Evolutionary conservation across 306 rosid genomes (phyloP).

Genomic region (Psophocarpus tetragonolobus): DNA sequence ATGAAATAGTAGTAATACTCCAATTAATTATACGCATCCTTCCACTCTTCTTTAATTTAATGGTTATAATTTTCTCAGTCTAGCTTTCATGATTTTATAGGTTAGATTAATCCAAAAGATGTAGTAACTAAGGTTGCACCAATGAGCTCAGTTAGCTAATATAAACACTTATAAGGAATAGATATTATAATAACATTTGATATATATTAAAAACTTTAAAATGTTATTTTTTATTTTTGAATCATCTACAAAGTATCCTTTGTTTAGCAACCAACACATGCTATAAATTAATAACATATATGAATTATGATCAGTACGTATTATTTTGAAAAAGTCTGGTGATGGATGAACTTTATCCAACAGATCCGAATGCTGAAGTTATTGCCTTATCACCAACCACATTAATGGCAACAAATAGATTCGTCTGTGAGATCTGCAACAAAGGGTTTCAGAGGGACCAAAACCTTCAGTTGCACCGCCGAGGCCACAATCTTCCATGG

Average conservation of each 20-base stretch:
- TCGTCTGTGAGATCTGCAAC: conserved; percentile 60
- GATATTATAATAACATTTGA: not conserved
- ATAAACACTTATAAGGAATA: not conserved
- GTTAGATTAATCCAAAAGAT: not conserved
- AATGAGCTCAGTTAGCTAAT: not conserved
- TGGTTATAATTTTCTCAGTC: too few species aligned
- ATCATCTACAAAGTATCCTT: not conserved
- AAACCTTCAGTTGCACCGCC: conserved; percentile 73
- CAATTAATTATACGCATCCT: not conserved
- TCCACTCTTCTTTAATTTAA: not conserved
- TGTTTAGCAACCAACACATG: not conserved
- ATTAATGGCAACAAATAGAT: conserved; percentile 75
- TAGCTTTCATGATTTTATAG: not conserved
- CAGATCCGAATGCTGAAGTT: conserved; percentile 83
- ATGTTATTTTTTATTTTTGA: not conserved
- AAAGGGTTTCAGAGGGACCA: conserved; percentile 69
- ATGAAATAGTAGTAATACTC: not conserved
- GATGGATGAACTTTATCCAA: conserved; percentile 5
- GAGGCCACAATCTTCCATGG: conserved; percentile 90
- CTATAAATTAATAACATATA: not conserved
- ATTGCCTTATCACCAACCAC: conserved; percentile 72
- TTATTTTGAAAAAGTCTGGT: not conserved
- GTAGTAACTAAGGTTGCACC: not conserved
- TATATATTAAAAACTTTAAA: not conserved
- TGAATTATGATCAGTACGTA: too few species aligned